These are phyloP conservation scores for Aspergillus egyptiacus DNA, from an alignment of 495 filamentous ascomycete genomes.

Conservation along the genomic window DNA sequence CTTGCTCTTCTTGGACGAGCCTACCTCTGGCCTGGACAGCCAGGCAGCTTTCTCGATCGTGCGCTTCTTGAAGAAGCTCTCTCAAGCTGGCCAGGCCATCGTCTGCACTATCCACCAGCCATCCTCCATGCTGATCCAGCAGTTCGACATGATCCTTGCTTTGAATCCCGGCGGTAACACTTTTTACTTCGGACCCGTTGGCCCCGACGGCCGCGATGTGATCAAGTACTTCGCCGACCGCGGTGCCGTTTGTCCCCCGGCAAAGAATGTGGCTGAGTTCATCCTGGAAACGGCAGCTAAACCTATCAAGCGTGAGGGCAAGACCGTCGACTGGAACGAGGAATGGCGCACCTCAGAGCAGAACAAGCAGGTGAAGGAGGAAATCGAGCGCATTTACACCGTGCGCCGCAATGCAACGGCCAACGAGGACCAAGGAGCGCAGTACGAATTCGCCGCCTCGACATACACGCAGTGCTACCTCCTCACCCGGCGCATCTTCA, in stretches of 20 bases:
- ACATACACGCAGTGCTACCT: conserved; percentile 51
- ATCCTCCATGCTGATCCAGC: conserved; percentile 61
- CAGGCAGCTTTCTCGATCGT: conserved; percentile 87
- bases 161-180: conserved; percentile 65
- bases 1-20: conserved; percentile 77
- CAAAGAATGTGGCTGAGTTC: conserved; percentile 79
- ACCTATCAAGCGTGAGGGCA: conserved; percentile 43
- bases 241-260: conserved; percentile 53
- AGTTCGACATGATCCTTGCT: conserved; percentile 72
- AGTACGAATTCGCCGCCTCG: conserved; percentile 60
- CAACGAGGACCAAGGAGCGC: conserved; percentile 26
- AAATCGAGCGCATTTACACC: conserved; percentile 56
- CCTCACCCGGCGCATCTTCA: conserved; percentile 61
- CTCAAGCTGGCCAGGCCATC: conserved; percentile 67
- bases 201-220: conserved; percentile 54
- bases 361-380: conserved; percentile 43
- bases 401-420: conserved; percentile 46
- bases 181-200: conserved; percentile 70
- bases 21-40: conserved; percentile 76
- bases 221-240: conserved; percentile 62
- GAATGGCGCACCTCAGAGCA: conserved; percentile 63
- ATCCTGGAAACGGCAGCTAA: conserved; percentile 77
- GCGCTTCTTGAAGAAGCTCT: conserved; percentile 76
- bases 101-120: conserved; percentile 83
- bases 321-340: conserved; percentile 59